Base-by-base conservation (phyloP, 1,139 yeast genomes). In the Taphrina betulina region DNA sequence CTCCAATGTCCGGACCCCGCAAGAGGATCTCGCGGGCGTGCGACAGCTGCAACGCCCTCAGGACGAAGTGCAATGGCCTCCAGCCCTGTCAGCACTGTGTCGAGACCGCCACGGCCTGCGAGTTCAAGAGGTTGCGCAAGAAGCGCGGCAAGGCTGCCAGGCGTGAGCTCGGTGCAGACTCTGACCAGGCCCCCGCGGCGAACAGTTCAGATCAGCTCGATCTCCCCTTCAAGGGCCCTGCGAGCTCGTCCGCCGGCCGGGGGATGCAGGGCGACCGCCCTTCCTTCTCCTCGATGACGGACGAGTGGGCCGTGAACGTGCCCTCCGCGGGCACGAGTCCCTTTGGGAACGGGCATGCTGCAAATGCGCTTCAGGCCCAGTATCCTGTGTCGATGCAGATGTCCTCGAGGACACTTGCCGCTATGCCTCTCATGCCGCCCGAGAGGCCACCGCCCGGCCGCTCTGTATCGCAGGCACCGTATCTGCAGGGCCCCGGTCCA, bases 21-120 rank as follows among this genome's bases (percentile, higher is more conserved):
- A 64, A 66, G 41, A 63, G 70, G n/a, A 66, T 67, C 26, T 64
- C 66, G 12, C 58, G 75, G 33, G 76, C 76, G 1, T 73, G 77
- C 58, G 77, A 73, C 60, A 67, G 67, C 28, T 73, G 77, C 63
- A 72, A 73, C 26, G 54, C 43, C 3, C 36, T 52, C 40, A 33
- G 50, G 24, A 42, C 50, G n/a, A 42, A 52, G 28, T 52, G 50
- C 37, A 38, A 43, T 26, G 50, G 50, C 8, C 36, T 35, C 8
- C 38, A 35, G 10, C 50, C 50, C 8, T 42, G 56, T 37, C 50
- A 36, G 14, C 50, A 42, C 10, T 52, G 56, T 23, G 36, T 43
- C 28, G 46, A 52, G 50, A 52, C 38, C 8, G 50, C 43, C 28
- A 36, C 28, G 20, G 19, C 43, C 23, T 52, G 56, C 26, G 37